Evolutionary conservation across 345 rosid genomes (phyloP).

Genomic region (Erodium maritimum): DNA sequence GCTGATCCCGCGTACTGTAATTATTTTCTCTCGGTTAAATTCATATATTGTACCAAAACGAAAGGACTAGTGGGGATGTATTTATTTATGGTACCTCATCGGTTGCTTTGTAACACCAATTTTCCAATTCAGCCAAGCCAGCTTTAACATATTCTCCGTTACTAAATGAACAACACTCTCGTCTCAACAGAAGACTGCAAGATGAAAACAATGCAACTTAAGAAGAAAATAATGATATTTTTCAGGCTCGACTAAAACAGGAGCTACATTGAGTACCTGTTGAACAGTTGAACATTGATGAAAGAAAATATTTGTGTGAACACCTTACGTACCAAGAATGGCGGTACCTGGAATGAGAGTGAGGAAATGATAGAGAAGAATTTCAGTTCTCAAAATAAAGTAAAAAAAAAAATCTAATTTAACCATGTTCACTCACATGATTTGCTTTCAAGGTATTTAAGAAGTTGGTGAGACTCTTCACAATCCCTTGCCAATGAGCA

Average conservation of each 20-base stretch:
- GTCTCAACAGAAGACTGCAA: constrained; percentile 64
- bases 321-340: constrained; percentile 86
- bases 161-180: constrained; percentile 95
- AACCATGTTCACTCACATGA: constrained; percentile 35
- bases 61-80: too few species aligned
- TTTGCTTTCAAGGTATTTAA: constrained; percentile 63
- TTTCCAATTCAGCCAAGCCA: constrained; percentile 87
- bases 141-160: constrained; percentile 92
- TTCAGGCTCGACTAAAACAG: not conserved
- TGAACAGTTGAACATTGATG: constrained; percentile 91
- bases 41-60: too few species aligned
- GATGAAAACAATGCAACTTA: not conserved
- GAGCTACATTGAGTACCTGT: constrained; percentile 38
- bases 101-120: constrained; percentile 90
- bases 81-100: constrained; percentile 48
- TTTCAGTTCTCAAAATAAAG: not conserved
- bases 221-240: not conserved
- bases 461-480: constrained; percentile 85
- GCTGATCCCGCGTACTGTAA: constrained; percentile 86
- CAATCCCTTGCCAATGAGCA: constrained; percentile 96
- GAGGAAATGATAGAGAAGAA: not conserved
- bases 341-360: constrained; percentile 54
- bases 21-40: not conserved
- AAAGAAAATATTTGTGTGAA: constrained; percentile 93
- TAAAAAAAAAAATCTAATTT: too few species aligned